Conservation (phyloP, 306 rosid species). For the Sicyos edulis region DNA sequence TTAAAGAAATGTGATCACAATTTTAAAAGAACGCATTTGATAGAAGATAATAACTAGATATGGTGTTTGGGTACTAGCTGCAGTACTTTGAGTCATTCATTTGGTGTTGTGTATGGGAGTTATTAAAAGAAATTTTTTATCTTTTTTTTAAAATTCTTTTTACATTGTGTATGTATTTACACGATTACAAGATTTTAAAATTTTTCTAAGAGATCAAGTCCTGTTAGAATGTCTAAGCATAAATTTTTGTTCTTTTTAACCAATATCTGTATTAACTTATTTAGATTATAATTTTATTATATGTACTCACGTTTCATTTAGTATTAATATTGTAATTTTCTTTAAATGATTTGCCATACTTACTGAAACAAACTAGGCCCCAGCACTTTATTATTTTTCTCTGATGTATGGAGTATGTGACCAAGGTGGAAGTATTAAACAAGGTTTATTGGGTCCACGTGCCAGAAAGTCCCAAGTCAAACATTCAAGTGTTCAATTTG, state of each 20-base stretch:
- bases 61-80: neutral
- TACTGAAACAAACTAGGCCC: neutral
- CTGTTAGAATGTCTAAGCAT: too few relatives aligned
- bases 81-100: neutral
- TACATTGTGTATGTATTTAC: too few relatives aligned
- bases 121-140: too few relatives aligned
- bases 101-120: too few relatives aligned
- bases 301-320: neutral
- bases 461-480: too few relatives aligned
- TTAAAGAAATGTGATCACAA: neutral
- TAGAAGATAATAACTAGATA: neutral
- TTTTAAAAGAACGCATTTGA: neutral
- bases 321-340: neutral
- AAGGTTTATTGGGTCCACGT: neutral
- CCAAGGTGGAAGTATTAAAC: neutral
- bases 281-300: neutral
- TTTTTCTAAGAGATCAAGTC: too few relatives aligned
- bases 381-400: neutral
- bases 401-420: neutral
- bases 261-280: neutral
- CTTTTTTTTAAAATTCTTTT: neutral
- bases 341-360: neutral
- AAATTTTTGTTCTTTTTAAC: neutral
- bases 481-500: too few relatives aligned
- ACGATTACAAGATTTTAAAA: too few relatives aligned